Conservation (phyloP, 768 basidiomycete genomes). For the Termitomyces sp. region DNA sequence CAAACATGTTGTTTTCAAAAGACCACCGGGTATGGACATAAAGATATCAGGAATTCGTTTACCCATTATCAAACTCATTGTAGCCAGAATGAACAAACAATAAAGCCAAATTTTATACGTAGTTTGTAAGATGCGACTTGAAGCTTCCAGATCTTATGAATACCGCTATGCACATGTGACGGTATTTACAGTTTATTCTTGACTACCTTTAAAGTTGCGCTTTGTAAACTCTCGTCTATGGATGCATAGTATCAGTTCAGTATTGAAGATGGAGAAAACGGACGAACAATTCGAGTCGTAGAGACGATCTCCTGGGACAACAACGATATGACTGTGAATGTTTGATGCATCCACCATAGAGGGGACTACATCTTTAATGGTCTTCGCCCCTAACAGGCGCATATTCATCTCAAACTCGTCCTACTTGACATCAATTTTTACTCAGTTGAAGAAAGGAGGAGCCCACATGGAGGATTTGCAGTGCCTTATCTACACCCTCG, state of each 20-base stretch:
- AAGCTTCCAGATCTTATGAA: not conserved
- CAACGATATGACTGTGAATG: slow-evolving; percentile 57
- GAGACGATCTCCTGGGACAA: slow-evolving; percentile 69
- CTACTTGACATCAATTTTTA: slow-evolving; percentile 31
- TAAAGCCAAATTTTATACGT: too few species aligned
- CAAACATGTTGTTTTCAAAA: slow-evolving; percentile 5
- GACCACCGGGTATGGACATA: not conserved
- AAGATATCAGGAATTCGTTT: not conserved
- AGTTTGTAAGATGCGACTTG: not conserved
- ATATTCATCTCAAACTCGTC: slow-evolving; percentile 99
- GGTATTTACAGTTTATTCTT: slow-evolving; percentile 12
- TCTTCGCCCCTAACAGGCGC: slow-evolving; percentile 83
- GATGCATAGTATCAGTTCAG: not conserved
- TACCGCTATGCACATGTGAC: not conserved
- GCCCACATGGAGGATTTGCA: slow-evolving; percentile 71
- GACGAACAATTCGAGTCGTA: slow-evolving; percentile 79
- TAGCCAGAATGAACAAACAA: not conserved
- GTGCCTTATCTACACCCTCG: slow-evolving; percentile 79
- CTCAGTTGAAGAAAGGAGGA: not conserved
- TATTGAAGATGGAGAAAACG: not conserved
- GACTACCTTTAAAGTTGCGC: slow-evolving; percentile 21
- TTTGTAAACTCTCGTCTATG: slow-evolving; percentile 32
- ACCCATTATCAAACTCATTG: not conserved
- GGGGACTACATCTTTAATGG: slow-evolving; percentile 72
- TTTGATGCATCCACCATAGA: slow-evolving; percentile 87